Evolutionary conservation across 2,329 filamentous ascomycete genomes (phyloP).

Genomic region (Colletotrichum sp.): DNA sequence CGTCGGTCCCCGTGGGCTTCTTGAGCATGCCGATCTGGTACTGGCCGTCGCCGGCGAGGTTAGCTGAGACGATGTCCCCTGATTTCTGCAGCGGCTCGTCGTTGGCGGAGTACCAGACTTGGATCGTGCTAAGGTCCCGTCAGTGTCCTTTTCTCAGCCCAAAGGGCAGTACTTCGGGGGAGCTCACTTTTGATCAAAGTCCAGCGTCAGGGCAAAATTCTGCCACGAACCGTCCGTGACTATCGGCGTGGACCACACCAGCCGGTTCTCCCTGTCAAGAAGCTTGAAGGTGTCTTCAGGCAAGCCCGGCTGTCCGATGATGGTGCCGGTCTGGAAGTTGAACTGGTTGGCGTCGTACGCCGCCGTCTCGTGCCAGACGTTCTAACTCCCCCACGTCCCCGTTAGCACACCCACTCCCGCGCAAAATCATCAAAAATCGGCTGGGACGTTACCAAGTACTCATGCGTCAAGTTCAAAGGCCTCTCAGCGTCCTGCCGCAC

Average conservation of each 20-base stretch:
- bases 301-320: conserved; percentile 26
- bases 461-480: conserved; percentile 39
- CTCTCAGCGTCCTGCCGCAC: conserved; percentile 34
- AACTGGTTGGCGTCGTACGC: conserved; percentile 43
- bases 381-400: conserved; percentile 12
- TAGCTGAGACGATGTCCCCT: neutral
- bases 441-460: conserved; percentile 32
- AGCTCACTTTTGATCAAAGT: conserved; percentile 19
- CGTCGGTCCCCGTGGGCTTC: conserved; percentile 56
- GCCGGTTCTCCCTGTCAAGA: conserved; percentile 16
- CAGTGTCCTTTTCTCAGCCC: neutral
- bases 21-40: conserved; percentile 64
- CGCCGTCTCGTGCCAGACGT: conserved; percentile 41
- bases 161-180: neutral
- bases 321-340: conserved; percentile 39
- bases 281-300: conserved; percentile 17
- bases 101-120: conserved; percentile 21
- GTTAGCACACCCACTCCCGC: neutral
- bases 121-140: conserved; percentile 15
- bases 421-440: neutral
- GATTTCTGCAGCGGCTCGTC: conserved; percentile 2
- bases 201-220: conserved; percentile 24
- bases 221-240: conserved; percentile 20
- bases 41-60: conserved; percentile 6
- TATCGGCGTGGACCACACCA: conserved; percentile 21